Evolutionary conservation across 257 asterid genomes (phyloP).

Genomic region (Solanum medicagineum): DNA sequence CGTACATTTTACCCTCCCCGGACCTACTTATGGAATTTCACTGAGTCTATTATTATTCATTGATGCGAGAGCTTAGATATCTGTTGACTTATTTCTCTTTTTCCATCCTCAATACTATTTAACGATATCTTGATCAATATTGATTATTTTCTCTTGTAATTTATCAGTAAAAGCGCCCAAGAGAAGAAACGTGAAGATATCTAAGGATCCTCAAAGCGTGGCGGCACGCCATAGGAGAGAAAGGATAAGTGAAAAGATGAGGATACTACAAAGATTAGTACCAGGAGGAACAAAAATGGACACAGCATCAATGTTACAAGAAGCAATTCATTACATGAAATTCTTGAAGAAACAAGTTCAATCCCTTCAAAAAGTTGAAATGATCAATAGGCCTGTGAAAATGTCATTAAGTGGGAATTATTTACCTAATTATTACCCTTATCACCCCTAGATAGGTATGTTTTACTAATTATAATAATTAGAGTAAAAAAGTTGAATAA

Average conservation of each 20-base stretch:
- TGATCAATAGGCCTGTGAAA: conserved; percentile 34
- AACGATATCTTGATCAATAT: too few species aligned
- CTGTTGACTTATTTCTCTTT: too few species aligned
- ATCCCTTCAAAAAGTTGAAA: conserved; percentile 51
- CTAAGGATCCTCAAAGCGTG: conserved; percentile 89
- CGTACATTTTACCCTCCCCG: too few species aligned
- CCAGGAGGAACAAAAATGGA: conserved; percentile 99
- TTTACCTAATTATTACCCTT: conserved; percentile 11
- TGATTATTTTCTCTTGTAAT: neutral
- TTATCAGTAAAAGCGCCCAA: conserved; percentile 66
- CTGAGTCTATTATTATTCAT: too few species aligned
- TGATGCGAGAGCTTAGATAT: neutral
- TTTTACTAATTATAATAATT: neutral
- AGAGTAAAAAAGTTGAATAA: neutral
- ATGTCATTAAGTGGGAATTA: conserved; percentile 42
- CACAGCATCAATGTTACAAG: conserved; percentile 92
- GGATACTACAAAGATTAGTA: conserved; percentile 80
- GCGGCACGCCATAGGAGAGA: conserved; percentile 94
- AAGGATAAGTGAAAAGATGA: conserved; percentile 73
- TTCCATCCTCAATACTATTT: too few species aligned
- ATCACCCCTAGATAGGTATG: conserved; percentile 4
- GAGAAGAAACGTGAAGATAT: conserved; percentile 79
- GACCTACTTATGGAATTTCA: too few species aligned
- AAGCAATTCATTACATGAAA: conserved; percentile 85
- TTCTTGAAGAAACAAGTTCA: conserved; percentile 80